Evolutionary conservation across 345 rosid species (phyloP).

Genomic region (Lepidium aucheri): DNA sequence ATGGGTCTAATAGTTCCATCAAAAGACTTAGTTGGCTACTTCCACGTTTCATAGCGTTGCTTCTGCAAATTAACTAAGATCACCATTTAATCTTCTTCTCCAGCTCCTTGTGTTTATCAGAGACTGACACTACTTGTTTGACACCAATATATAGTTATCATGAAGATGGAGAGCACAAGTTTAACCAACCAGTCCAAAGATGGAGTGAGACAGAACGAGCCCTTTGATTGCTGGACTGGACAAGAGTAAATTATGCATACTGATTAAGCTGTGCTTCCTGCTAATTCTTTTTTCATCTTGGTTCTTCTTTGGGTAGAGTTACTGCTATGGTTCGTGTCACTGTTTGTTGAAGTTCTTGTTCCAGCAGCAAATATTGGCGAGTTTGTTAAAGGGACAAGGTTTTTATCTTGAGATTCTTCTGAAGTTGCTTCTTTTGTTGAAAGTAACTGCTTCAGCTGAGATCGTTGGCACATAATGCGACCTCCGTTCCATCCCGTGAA

Average conservation of each 20-base stretch:
- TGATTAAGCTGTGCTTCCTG: constrained; percentile 43
- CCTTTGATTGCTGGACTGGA: constrained; percentile 3
- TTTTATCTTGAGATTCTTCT: constrained; percentile 32
- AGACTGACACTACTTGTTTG: constrained; percentile 4
- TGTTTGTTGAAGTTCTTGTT: constrained; percentile 29
- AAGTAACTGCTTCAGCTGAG: constrained; percentile 65
- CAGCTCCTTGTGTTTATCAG: constrained; percentile 1
- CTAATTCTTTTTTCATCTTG: constrained; percentile 41
- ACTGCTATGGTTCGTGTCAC: constrained; percentile 19
- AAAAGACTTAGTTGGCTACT: background rate
- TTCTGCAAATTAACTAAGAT: constrained; percentile 6
- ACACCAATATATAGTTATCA: background rate
- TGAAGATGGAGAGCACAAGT: background rate
- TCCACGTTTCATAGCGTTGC: background rate
- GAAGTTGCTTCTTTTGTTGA: constrained; percentile 40
- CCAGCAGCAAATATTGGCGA: constrained; percentile 37
- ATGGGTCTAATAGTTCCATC: constrained; percentile 11
- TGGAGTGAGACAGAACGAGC: constrained; percentile 11
- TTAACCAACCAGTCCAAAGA: constrained; percentile 5
- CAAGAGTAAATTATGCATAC: background rate
- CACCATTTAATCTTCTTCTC: background rate
- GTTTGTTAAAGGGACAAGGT: constrained; percentile 45
- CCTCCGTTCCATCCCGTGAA: constrained; percentile 81
- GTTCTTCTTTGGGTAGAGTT: constrained; percentile 28
- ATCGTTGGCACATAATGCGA: constrained; percentile 72